Evolutionary conservation across 805 yeast species (phyloP).

Genomic region (Tetrapisispora phaffii): DNA sequence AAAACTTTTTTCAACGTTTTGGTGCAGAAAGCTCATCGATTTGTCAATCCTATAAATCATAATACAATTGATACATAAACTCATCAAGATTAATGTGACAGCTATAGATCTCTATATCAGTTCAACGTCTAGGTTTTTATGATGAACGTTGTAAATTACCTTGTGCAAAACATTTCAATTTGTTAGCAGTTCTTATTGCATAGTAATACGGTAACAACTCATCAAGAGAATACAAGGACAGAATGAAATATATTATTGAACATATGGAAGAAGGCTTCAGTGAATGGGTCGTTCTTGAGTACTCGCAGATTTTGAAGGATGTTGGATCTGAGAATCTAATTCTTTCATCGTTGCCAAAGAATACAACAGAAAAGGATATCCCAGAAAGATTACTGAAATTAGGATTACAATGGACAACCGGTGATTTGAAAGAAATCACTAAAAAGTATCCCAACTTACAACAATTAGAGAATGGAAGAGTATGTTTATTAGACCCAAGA

Average conservation of each 20-base stretch:
- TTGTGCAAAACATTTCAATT: too few species aligned
- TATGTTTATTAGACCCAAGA: conserved; percentile 83
- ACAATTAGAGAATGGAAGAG: conserved; percentile 37
- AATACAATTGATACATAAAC: background rate
- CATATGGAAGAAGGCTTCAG: conserved; percentile 97
- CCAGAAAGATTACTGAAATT: conserved; percentile 49
- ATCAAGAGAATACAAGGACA: background rate
- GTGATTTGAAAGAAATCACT: conserved; percentile 47
- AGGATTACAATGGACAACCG: conserved; percentile 74
- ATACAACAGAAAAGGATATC: conserved; percentile 50
- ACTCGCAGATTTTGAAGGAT: conserved; percentile 70
- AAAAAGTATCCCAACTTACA: conserved; percentile 35
- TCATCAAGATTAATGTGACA: too few species aligned
- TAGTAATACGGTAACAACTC: too few species aligned
- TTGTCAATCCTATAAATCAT: background rate
- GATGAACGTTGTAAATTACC: too few species aligned
- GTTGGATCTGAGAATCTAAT: conserved; percentile 69
- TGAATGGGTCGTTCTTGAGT: conserved; percentile 89
- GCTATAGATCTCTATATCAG: too few species aligned
- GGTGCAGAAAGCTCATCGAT: background rate
- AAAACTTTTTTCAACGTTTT: background rate
- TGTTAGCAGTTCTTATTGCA: too few species aligned
- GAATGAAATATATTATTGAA: conserved; percentile 85
- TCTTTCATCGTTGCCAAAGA: conserved; percentile 63
- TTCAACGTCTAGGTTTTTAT: too few species aligned